Percentiles rank a stretch among this genome's conserved stretches.
These are phyloP conservation scores for Flaveria brownii DNA, from an alignment of 129 eudicot species.

Conservation along the genomic window DNA sequence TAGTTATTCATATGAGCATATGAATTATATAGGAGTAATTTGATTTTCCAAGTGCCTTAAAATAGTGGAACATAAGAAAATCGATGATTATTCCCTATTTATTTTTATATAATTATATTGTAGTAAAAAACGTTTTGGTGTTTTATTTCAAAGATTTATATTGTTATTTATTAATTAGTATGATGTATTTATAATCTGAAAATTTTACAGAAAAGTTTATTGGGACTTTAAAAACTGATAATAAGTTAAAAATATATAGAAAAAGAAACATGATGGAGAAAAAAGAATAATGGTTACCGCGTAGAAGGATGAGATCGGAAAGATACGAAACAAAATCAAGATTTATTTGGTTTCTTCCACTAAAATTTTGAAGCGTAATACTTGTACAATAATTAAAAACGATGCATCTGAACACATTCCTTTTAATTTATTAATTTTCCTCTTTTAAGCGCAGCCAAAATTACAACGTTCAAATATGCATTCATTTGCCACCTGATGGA, in stretches of 20 bases:
- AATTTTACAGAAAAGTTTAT: too few relatives aligned
- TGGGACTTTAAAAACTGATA: not conserved
- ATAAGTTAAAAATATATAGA: not conserved
- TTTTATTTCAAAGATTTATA: too few relatives aligned
- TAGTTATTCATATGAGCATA: too few relatives aligned
- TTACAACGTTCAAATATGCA: constrained; percentile 7
- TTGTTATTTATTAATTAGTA: too few relatives aligned
- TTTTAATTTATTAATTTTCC: not conserved
- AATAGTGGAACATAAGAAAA: too few relatives aligned
- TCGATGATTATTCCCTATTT: too few relatives aligned
- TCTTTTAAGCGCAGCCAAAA: constrained; percentile 12
- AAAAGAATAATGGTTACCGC: constrained; percentile 20
- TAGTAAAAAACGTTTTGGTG: too few relatives aligned
- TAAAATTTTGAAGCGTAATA: not conserved
- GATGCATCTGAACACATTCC: constrained; percentile 30
- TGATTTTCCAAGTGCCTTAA: too few relatives aligned
- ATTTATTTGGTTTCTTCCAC: constrained; percentile 3
- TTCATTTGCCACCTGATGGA: constrained; percentile 26
- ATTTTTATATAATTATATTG: too few relatives aligned
- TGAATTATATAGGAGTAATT: too few relatives aligned
- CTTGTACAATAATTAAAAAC: constrained; percentile 8
- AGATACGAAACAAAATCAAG: not conserved
- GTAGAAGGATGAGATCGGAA: constrained; percentile 34
- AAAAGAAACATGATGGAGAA: not conserved
- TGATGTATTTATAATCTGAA: too few relatives aligned